A percentile compares a stretch with the other conserved stretches of the same genome.
phyloP scores from a whole-genome alignment of 768 basidiomycete genomes.

The Glaciozyma martinii region DNA sequence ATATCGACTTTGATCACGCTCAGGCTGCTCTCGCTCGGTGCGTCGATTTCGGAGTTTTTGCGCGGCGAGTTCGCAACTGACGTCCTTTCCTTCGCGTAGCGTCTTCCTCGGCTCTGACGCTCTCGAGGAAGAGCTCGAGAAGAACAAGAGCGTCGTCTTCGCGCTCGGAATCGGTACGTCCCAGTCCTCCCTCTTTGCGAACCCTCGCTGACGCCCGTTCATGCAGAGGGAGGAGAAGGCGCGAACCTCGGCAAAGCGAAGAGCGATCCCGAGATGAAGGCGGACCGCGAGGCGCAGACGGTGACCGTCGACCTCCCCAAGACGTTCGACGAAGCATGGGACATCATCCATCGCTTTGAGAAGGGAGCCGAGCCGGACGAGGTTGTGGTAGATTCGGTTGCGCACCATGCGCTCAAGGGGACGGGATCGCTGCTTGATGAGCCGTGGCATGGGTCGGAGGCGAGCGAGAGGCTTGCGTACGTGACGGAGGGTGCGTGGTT shows the following conservation, averaged over 20 bases:
- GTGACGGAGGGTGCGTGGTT: constrained; percentile 42
- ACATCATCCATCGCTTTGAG: constrained; percentile 65
- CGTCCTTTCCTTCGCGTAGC: background rate
- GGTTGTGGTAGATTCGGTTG: constrained; percentile 63
- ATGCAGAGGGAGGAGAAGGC: constrained; percentile 49
- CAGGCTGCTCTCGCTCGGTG: constrained; percentile 60
- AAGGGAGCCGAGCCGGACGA: constrained; percentile 57
- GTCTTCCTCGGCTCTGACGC: constrained; percentile 41
- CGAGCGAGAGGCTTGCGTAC: constrained; percentile 71
- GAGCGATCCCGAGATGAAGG: background rate
- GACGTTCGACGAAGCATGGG: constrained; percentile 57
- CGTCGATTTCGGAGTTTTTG: background rate
- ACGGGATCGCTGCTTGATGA: constrained; percentile 56
- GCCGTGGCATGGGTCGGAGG: constrained; percentile 70
- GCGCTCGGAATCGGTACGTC: background rate
- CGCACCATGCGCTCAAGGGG: constrained; percentile 68
- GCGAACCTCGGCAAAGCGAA: constrained; percentile 49
- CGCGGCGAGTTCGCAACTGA: background rate
- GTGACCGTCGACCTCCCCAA: constrained; percentile 55
- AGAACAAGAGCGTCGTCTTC: constrained; percentile 31
- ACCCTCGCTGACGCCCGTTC: constrained; percentile 39
- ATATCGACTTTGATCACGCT: constrained; percentile 72
- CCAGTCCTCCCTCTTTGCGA: constrained; percentile 33
- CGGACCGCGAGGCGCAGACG: constrained; percentile 46
- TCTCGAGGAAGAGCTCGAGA: constrained; percentile 8